Base-by-base conservation (phyloP, 129 eudicot species). In the Pittosporum tobira region DNA sequence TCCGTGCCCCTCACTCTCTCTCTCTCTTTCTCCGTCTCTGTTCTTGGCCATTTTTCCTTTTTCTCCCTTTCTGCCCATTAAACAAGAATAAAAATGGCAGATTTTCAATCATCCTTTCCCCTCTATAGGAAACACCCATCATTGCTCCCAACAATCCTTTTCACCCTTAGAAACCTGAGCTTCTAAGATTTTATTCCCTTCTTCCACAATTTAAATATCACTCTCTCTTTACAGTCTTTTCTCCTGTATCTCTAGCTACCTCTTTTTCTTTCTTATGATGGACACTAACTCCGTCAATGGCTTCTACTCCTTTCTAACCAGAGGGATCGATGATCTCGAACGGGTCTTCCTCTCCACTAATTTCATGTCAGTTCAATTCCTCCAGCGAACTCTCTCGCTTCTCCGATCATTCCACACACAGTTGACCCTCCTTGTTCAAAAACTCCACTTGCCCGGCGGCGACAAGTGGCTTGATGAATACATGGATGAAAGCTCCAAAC, bases 381-480 rank as follows among this genome's bases (percentile, higher is more conserved):
- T 83, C 0, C 85, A 79, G 59, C 71, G 80, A 63, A 77, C 69
- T 11, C 74, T 83, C 16, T 73, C 85, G 11, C 80, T 73, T 14
- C 75, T 83, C 30, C 70, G 83, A 63, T 83, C 91, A 15, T 83
- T 83, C 24, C 91, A 83, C 64, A 57, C 91, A 0, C 85, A 83
- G 21, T 71, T 83, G 56, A 79, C 79, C 62, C 73, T 63, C 43
- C 71, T 83, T 13, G 91, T 83, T 37, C 85, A 79, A 13, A 83
- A 83, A 29, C 85, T 83, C 30, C 85, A 83, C 58, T 46, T 83
- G 45, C 85, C 91, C 6, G 83, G 77, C 25, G 91, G 91, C 0
- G 91, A 75, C 23, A 83, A 83, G 44, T 83, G 91, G 91, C 91
- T 83, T 18, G 91, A 83, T 48, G 91, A 83, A 37, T 83, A 83